Conservation (phyloP, 148 eudicot species). For the Oxyria digyna region DNA sequence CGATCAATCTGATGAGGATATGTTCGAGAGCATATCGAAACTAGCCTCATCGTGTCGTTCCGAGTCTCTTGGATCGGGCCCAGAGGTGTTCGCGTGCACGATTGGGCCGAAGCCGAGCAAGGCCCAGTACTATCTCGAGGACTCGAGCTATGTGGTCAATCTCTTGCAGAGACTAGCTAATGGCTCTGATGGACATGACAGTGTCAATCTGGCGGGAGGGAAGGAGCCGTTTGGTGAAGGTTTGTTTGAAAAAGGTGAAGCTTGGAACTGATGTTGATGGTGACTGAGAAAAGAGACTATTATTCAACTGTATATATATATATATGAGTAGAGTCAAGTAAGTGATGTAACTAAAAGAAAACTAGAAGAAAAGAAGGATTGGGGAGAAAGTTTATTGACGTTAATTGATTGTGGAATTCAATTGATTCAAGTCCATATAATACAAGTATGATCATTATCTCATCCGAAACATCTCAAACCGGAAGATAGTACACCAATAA, state of each 20-base stretch:
- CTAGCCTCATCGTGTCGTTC: constrained; percentile 17
- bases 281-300: too few species aligned
- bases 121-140: constrained; percentile 51
- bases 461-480: too few species aligned
- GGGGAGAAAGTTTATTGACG: too few species aligned
- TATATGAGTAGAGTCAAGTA: not conserved
- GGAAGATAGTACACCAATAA: too few species aligned
- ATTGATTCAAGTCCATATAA: too few species aligned
- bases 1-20: constrained; percentile 63
- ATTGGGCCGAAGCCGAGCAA: constrained; percentile 73
- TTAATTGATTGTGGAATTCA: too few species aligned
- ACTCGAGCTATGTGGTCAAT: constrained; percentile 32
- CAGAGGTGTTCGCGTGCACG: constrained; percentile 57
- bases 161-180: constrained; percentile 36
- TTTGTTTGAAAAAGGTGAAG: constrained; percentile 25
- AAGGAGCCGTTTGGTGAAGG: constrained; percentile 9
- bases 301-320: not conserved
- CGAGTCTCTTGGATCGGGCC: constrained; percentile 9
- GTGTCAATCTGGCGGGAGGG: constrained; percentile 10
- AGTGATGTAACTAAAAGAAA: too few species aligned
- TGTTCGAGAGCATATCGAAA: constrained; percentile 44
- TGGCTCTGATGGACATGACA: constrained; percentile 5
- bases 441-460: too few species aligned
- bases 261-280: too few species aligned
- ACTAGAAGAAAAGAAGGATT: too few species aligned